Evolutionary conservation across 2,329 filamentous ascomycete species (phyloP).

Genomic region (Xylariaceae sp.): DNA sequence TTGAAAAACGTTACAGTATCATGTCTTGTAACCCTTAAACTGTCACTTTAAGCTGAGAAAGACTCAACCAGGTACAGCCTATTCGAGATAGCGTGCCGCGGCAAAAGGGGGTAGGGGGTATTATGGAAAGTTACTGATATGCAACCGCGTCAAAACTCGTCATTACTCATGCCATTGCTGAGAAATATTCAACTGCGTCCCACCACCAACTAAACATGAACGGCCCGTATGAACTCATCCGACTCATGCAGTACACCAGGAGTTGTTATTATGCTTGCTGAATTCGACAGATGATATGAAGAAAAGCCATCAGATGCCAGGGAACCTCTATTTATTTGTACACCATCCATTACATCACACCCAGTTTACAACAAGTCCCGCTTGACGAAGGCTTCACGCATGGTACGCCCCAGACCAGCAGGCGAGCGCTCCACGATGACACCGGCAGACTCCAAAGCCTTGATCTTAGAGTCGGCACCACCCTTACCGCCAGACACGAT

Average conservation of each 20-base stretch:
- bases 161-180: not conserved
- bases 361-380: conserved; percentile 84
- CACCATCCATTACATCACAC: conserved; percentile 20
- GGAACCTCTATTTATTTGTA: conserved; percentile 33
- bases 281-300: conserved; percentile 22
- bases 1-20: too few relatives aligned
- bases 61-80: too few relatives aligned
- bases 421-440: conserved; percentile 97
- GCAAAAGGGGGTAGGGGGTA: too few relatives aligned
- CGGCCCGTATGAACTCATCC: not conserved
- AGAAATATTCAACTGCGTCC: too few relatives aligned
- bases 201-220: not conserved
- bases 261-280: conserved; percentile 20
- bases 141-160: not conserved
- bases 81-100: too few relatives aligned
- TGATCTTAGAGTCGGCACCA: conserved; percentile 97
- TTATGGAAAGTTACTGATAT: not conserved
- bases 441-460: conserved; percentile 88
- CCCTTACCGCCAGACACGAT: conserved; percentile 98
- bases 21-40: too few relatives aligned
- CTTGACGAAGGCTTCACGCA: conserved; percentile 95
- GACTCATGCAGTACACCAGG: conserved; percentile 5
- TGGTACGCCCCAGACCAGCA: conserved; percentile 87
- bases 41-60: not conserved
- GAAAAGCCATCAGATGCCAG: conserved; percentile 27